Percentiles rank a stretch among this genome's conserved stretches.
Conservation (phyloP, 1,284 basidiomycete genomes). For the Abortiporus biennis region DNA sequence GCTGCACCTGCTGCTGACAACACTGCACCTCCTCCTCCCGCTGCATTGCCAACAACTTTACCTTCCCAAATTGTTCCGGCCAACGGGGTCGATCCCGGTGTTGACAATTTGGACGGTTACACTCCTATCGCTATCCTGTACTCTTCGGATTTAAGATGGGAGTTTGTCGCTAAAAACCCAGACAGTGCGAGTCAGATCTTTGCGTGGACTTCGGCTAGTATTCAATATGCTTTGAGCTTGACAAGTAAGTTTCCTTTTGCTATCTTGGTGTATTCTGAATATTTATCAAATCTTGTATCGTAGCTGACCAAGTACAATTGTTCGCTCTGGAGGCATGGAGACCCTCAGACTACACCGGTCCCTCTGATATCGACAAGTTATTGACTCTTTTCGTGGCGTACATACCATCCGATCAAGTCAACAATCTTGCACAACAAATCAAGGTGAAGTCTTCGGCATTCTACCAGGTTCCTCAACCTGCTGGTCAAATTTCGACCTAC, state of each 20-base stretch:
- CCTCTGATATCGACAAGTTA: constrained; percentile 39
- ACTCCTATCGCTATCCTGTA: constrained; percentile 56
- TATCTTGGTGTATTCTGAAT: background rate
- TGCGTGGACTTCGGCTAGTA: constrained; percentile 44
- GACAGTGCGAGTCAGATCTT: constrained; percentile 60
- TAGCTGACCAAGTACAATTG: constrained; percentile 39
- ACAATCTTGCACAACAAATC: constrained; percentile 48
- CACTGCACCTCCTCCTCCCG: constrained; percentile 21
- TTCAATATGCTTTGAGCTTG: constrained; percentile 44
- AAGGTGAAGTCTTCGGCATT: constrained; percentile 49
- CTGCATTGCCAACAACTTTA: constrained; percentile 50
- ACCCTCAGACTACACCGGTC: constrained; percentile 42
- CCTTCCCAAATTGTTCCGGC: constrained; percentile 57
- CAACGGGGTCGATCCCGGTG: constrained; percentile 14
- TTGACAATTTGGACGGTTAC: constrained; percentile 29
- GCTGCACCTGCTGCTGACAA: constrained; percentile 1
- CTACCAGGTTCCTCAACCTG: constrained; percentile 38
- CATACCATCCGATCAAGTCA: constrained; percentile 43
- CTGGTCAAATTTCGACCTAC: constrained; percentile 50
- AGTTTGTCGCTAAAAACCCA: constrained; percentile 45
- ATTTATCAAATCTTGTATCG: background rate
- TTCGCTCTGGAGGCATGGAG: constrained; percentile 56
- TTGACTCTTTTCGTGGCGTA: constrained; percentile 58
- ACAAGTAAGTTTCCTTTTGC: constrained; percentile 31
- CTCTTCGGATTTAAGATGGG: constrained; percentile 51